Evolutionary conservation across 2,329 filamentous ascomycete species (phyloP), one percentile per base, ranked within the genome.

Genomic region (Fusarium dlaminii): DNA sequence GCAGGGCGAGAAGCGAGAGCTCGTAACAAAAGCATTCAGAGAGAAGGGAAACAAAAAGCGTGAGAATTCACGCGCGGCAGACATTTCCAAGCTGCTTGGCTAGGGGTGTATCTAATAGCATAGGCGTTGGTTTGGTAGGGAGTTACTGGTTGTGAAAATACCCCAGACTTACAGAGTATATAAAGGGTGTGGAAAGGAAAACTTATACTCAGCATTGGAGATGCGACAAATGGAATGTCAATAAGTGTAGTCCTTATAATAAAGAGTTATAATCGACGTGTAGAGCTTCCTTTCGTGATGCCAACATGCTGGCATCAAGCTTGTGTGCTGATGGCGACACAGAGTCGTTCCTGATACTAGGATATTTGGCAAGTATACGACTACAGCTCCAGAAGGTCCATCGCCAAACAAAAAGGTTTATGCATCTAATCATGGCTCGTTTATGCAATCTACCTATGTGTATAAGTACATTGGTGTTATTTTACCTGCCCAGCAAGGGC

Each of bases 21-120:
- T 97, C 57, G 94, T 96, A 81, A 89, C 87, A 40, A 89, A 93
- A 77, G 94, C 94, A 2, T 96, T 97, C 83, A 89, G 91, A 66
- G 95, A 97, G 83, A 93, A 92, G 65, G 67, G 88, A 68, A 80
- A 85, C 45, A 86, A 88, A 75, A 89, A 86, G 79, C 86, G 86
- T 34, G 89, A 89, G 75, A 88, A 87, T 65, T 89, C 89, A 20
- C 84, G 89, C 9, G 85, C 91, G 83, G 88, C 84, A 27, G 88
- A 90, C 78, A 83, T 90, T 55, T 70, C 84, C 66, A 88, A 86
- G 79, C 79, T 90, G 45, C 81, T 89, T 9, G 75, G 79, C 49
- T 84, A 75, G 34, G 29, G 14, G 36, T 8, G 22, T 40, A 15
- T 29, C 8, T 52, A 6, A 51, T 6, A 24, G 24, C 30, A 13